phyloP scores from a whole-genome alignment of 225 moss, liverwort and hornwort genomes.

The Physcomitrium patens region DNA sequence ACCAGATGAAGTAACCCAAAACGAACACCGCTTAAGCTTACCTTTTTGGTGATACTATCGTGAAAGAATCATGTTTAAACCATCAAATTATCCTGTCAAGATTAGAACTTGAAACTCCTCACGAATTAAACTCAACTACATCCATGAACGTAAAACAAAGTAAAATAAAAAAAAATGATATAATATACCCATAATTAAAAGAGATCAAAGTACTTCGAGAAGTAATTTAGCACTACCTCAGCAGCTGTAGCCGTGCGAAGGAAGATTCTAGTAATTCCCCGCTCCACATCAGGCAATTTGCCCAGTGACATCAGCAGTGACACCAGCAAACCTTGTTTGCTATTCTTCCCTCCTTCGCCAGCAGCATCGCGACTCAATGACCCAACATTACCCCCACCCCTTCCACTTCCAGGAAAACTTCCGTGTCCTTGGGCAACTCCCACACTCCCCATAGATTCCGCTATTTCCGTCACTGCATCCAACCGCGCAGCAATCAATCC shows the following conservation, averaged over 20 bases:
- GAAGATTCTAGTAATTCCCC: slow-evolving; percentile 89
- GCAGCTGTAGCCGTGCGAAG: slow-evolving; percentile 89
- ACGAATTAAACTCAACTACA: slow-evolving; percentile 12
- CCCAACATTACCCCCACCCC: slow-evolving; percentile 55
- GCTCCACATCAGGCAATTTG: slow-evolving; percentile 89
- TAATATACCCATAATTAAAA: slow-evolving; percentile 13
- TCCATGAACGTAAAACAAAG: not conserved
- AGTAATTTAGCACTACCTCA: slow-evolving; percentile 57
- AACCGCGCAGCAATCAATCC: slow-evolving; percentile 67
- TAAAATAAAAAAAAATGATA: slow-evolving; percentile 5
- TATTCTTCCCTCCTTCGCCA: slow-evolving; percentile 52
- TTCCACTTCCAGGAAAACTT: slow-evolving; percentile 54
- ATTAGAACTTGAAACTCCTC: slow-evolving; percentile 10
- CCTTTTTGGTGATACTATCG: slow-evolving; percentile 6
- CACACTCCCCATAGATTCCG: slow-evolving; percentile 70
- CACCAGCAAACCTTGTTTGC: slow-evolving; percentile 67
- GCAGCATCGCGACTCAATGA: slow-evolving; percentile 36
- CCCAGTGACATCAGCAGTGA: slow-evolving; percentile 67
- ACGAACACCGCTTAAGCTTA: not conserved
- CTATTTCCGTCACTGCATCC: slow-evolving; percentile 90
- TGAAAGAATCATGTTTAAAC: slow-evolving; percentile 21
- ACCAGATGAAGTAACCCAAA: not conserved
- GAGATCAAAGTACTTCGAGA: not conserved
- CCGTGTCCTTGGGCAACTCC: slow-evolving; percentile 63
- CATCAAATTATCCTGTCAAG: not conserved